phyloP scores from a whole-genome alignment of 2,329 filamentous ascomycete species.

The Tolypocladium ovalisporum region DNA sequence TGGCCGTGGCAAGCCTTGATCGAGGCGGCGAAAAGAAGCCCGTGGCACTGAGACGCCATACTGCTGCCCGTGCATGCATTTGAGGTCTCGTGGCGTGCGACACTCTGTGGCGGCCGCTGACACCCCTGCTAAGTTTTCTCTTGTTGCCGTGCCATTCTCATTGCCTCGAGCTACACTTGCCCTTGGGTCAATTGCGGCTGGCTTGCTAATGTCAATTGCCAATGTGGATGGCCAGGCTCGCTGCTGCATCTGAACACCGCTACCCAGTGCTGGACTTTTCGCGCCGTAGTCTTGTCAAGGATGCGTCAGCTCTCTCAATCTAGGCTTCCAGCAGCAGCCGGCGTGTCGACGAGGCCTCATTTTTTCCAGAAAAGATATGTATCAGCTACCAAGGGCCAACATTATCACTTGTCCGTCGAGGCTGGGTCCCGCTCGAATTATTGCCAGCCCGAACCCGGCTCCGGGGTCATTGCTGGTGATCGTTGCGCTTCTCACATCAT shows the following conservation, averaged over 20 bases:
- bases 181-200: background rate
- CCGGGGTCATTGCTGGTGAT: too few relatives aligned
- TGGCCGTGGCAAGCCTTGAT: background rate
- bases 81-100: background rate
- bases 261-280: background rate
- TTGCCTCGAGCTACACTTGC: background rate
- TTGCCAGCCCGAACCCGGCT: background rate
- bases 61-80: background rate
- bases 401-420: background rate
- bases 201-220: background rate
- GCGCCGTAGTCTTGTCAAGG: background rate
- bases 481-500: constrained; percentile 4
- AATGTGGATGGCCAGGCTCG: background rate
- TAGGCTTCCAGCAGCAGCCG: background rate
- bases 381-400: background rate
- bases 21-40: background rate
- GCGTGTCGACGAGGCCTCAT: too few relatives aligned
- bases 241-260: background rate
- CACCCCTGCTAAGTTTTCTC: background rate
- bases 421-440: background rate
- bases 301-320: background rate
- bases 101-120: background rate
- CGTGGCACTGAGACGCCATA: background rate
- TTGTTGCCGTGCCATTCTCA: background rate
- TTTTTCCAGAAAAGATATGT: too few relatives aligned